Evolutionary conservation across 2,329 filamentous ascomycete genomes (phyloP).

Genomic region (Fusarium proliferatum): DNA sequence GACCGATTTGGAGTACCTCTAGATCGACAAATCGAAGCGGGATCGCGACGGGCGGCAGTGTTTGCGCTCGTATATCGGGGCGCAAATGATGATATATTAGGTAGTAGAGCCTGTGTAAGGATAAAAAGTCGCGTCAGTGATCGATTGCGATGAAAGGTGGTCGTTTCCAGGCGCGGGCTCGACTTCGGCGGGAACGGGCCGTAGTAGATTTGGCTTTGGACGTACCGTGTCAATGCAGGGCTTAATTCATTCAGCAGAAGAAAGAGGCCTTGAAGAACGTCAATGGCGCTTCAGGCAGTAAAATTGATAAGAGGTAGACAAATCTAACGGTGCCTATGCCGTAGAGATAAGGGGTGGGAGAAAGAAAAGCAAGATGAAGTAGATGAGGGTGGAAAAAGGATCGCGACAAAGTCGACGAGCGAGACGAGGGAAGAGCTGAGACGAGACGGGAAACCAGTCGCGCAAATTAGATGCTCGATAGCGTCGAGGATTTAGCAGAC

Average conservation of each 20-base stretch:
- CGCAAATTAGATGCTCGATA: conserved; percentile 48
- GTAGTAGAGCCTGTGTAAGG: conserved; percentile 13
- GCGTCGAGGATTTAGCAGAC: conserved; percentile 44
- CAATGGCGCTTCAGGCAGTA: conserved; percentile 29
- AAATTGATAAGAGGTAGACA: conserved; percentile 16
- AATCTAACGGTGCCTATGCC: conserved; percentile 30
- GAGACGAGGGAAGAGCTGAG: conserved; percentile 41
- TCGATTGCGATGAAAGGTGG: conserved; percentile 11
- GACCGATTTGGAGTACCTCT: conserved; percentile 29
- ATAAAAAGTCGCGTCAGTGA: conserved; percentile 34
- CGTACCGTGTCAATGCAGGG: conserved; percentile 44
- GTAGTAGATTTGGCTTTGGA: conserved; percentile 23
- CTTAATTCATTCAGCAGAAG: conserved; percentile 38
- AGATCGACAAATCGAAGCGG: conserved; percentile 29
- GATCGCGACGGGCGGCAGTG: conserved; percentile 19
- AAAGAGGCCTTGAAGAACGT: conserved; percentile 15
- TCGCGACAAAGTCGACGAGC: conserved; percentile 42
- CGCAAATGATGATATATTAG: conserved; percentile 28
- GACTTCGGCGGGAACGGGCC: conserved; percentile 28
- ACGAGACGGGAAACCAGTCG: conserved; percentile 44
- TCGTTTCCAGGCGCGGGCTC: conserved; percentile 24
- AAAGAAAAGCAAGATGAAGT: conserved; percentile 32
- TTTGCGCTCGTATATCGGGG: conserved; percentile 6
- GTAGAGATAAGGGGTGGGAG: conserved; percentile 27
- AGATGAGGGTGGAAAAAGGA: conserved; percentile 42